A percentile compares a stretch with the other conserved stretches of the same genome.
Conservation (phyloP, 2,329 filamentous ascomycete species). For the Cladosporium sp. region DNA sequence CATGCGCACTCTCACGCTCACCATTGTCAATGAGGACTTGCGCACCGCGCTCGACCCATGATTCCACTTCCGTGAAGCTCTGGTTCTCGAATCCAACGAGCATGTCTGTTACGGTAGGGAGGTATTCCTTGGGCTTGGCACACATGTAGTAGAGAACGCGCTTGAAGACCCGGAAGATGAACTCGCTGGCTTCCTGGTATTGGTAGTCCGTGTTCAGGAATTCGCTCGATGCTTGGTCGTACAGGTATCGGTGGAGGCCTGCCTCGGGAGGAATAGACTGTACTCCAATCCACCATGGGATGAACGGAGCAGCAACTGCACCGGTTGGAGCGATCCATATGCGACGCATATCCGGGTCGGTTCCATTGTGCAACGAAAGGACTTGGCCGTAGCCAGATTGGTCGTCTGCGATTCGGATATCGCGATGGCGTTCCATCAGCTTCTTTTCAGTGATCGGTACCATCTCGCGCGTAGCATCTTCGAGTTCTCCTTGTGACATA, state of each 20-base stretch:
- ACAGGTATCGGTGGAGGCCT: slow-evolving; percentile 33
- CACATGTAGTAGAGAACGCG: slow-evolving; percentile 21
- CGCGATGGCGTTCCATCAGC: slow-evolving; percentile 38
- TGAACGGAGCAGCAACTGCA: slow-evolving; percentile 33
- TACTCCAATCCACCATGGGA: slow-evolving; percentile 34
- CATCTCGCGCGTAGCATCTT: slow-evolving; percentile 37
- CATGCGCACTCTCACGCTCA: slow-evolving; percentile 17
- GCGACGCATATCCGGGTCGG: slow-evolving; percentile 30
- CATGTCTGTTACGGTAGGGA: slow-evolving; percentile 16
- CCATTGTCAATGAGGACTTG: slow-evolving; percentile 14
- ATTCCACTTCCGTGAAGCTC: slow-evolving; percentile 14
- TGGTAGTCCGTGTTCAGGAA: slow-evolving; percentile 33
- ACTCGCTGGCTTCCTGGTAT: slow-evolving; percentile 19
- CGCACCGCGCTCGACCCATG: slow-evolving; percentile 17
- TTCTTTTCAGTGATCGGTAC: slow-evolving; percentile 47
- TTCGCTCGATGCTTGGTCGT: slow-evolving; percentile 29
- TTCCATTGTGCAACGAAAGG: slow-evolving; percentile 24
- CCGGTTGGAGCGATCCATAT: slow-evolving; percentile 33
- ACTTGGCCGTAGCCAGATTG: slow-evolving; percentile 36
- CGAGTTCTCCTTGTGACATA: slow-evolving; percentile 34
- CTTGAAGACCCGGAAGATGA: slow-evolving; percentile 20
- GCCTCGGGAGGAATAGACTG: slow-evolving; percentile 29
- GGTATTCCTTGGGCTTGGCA: slow-evolving; percentile 14
- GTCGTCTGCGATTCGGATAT: slow-evolving; percentile 33
- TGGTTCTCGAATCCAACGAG: slow-evolving; percentile 18